These are phyloP conservation scores for Phyllosticta citriasiana DNA, from an alignment of 2,329 filamentous ascomycete genomes.

Conservation along the genomic window DNA sequence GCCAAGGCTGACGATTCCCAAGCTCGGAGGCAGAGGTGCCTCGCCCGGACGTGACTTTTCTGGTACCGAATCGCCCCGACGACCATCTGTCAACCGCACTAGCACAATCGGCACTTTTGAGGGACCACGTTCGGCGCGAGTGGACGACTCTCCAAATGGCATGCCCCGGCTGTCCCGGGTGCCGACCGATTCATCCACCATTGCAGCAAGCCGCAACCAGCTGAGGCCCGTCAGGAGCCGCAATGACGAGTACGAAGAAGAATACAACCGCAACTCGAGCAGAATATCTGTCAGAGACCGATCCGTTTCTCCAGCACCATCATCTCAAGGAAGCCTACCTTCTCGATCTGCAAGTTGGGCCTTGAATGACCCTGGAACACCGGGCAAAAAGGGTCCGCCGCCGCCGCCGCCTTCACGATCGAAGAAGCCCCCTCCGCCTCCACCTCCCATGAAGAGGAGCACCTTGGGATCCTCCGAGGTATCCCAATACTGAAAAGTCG, in stretches of 20 bases:
- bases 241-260: conserved; percentile 25
- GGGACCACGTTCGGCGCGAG: conserved; percentile 40
- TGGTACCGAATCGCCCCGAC: conserved; percentile 21
- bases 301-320: conserved; percentile 45
- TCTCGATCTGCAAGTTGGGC: conserved; percentile 42
- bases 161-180: conserved; percentile 40
- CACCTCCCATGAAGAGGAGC: conserved; percentile 53
- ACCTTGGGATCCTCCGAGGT: conserved; percentile 27
- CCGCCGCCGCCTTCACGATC: conserved; percentile 52
- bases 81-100: conserved; percentile 39
- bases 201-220: conserved; percentile 38
- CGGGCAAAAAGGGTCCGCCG: conserved; percentile 38
- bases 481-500: neutral
- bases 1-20: conserved; percentile 36
- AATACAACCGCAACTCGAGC: conserved; percentile 20
- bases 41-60: conserved; percentile 20
- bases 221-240: conserved; percentile 32
- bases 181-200: conserved; percentile 44
- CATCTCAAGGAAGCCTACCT: conserved; percentile 40
- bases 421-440: conserved; percentile 57
- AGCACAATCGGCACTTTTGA: conserved; percentile 46
- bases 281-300: conserved; percentile 25
- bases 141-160: conserved; percentile 41
- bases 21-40: conserved; percentile 33
- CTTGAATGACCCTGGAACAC: conserved; percentile 11